Conservation (phyloP, 2,329 filamentous ascomycete genomes). For the Paecilomyces sp. region DNA sequence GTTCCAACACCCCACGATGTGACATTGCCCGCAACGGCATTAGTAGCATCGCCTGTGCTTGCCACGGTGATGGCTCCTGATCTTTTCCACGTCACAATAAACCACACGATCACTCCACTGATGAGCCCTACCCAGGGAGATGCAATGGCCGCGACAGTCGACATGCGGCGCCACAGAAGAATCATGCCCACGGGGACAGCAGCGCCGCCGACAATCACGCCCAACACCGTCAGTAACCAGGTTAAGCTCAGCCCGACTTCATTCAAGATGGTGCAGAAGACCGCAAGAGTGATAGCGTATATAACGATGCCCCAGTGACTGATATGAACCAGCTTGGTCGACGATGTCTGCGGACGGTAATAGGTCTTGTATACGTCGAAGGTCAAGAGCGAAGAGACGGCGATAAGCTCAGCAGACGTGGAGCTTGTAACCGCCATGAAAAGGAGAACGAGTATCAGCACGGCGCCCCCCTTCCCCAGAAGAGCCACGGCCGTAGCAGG, state of each 20-base stretch:
- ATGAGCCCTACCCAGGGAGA: constrained; percentile 28
- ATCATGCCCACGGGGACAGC: constrained; percentile 29
- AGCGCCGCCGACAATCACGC: constrained; percentile 34
- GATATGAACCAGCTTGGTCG: constrained; percentile 42
- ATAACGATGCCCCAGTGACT: constrained; percentile 44
- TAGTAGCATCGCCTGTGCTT: constrained; percentile 30
- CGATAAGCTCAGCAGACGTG: constrained; percentile 45
- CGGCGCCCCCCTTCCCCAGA: constrained; percentile 29
- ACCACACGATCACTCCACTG: constrained; percentile 29
- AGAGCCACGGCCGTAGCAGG: constrained; percentile 27
- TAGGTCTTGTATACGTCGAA: constrained; percentile 49
- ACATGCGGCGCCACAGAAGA: constrained; percentile 33
- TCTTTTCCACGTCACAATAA: constrained; percentile 27
- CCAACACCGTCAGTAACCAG: constrained; percentile 35
- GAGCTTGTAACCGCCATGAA: constrained; percentile 40
- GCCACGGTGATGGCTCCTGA: constrained; percentile 27
- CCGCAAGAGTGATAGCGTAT: constrained; percentile 42
- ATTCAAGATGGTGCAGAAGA: constrained; percentile 33
- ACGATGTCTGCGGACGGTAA: constrained; percentile 37
- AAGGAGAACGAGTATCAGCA: constrained; percentile 23
- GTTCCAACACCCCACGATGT: constrained; percentile 28
- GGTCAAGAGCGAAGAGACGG: constrained; percentile 45
- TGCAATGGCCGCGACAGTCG: constrained; percentile 27
- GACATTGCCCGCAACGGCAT: constrained; percentile 33
- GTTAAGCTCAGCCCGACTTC: constrained; percentile 29